Conservation (phyloP, 2,329 filamentous ascomycete genomes). For the Exutisphaerella laricina region DNA sequence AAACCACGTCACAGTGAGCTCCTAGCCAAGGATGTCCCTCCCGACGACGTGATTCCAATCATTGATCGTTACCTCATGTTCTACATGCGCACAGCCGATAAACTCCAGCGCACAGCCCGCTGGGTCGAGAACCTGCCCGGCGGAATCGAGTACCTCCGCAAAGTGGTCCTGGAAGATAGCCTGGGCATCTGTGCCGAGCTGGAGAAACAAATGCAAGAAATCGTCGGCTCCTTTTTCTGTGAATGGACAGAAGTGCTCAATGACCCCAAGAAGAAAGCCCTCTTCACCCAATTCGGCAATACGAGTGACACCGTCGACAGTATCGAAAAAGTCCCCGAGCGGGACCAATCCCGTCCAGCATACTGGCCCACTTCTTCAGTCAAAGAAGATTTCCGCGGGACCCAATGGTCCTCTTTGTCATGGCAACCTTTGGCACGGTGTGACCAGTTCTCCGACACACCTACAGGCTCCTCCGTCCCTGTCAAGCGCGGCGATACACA, state of each 20-base stretch:
- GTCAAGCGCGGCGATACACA: constrained; percentile 86
- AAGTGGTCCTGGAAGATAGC: constrained; percentile 79
- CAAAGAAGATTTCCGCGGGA: constrained; percentile 66
- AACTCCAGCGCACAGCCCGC: constrained; percentile 78
- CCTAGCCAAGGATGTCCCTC: constrained; percentile 78
- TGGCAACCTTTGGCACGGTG: constrained; percentile 78
- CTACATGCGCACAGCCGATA: constrained; percentile 89
- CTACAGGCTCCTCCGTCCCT: constrained; percentile 68
- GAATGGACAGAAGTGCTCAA: constrained; percentile 84
- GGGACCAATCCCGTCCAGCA: constrained; percentile 66
- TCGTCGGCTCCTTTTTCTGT: constrained; percentile 80
- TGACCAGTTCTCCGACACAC: constrained; percentile 61
- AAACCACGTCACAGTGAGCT: constrained; percentile 78
- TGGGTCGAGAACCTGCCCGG: constrained; percentile 83
- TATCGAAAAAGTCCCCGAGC: constrained; percentile 66
- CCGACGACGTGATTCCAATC: constrained; percentile 74
- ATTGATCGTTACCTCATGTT: constrained; percentile 87
- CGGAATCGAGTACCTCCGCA: constrained; percentile 73
- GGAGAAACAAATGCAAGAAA: constrained; percentile 79
- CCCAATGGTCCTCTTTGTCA: constrained; percentile 58
- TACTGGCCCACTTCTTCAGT: constrained; percentile 69
- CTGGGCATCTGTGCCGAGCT: constrained; percentile 79
- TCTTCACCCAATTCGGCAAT: constrained; percentile 81
- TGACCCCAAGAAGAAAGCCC: constrained; percentile 59
- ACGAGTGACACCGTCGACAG: constrained; percentile 61